Base-by-base conservation (phyloP, 768 basidiomycete species). In the Amanita fuliginea region DNA sequence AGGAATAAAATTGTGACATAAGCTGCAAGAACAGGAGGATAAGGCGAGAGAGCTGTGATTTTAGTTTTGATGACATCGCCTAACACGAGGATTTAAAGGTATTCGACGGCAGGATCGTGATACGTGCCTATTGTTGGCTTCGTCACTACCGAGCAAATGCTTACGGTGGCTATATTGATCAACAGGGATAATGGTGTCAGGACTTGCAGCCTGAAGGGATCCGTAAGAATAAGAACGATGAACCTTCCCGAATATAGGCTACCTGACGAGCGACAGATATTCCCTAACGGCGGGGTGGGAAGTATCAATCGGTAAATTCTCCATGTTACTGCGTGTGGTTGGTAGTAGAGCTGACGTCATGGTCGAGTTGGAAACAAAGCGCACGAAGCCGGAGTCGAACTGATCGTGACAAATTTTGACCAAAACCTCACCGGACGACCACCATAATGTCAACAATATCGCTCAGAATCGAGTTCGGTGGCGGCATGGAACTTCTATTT, bases 401-500 rank as follows among this genome's bases (percentile, higher is more conserved):
- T 24, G 22, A 24, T 5, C 3, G 5, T 5, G 5, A 24, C 22
- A 24, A 24, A 5, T 2, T 5, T 24, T 24, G 22, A 24, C 22
- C 5, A 24, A 24, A 24, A 5, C 2, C 22, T 24, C 22, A 24
- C 3, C 2, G 3, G 5, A 30, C 30, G 19, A 24, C 42, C 42
- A 24, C 11, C 22, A 51, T 34, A 19, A 51, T 51, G 50, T 51
- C 50, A 18, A 19, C 43, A 40, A 56, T 74, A 28, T 56, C 67
- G 11, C 51, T 91, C 56, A 84, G 77, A 51, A 66, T 92, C 56
- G 83, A 85, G 60, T 90, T 92, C 62, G 70, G 86, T 48, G 91
- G 91, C 36, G 91, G 91, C 13, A 78, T 93, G 51, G 92, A 95
- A 62, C 73, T 89, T 2, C 70, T 95, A 7, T 95, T 95, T 68